These are phyloP conservation scores for Dentipellis fragilis DNA, from an alignment of 768 basidiomycete genomes.

Conservation along the genomic window DNA sequence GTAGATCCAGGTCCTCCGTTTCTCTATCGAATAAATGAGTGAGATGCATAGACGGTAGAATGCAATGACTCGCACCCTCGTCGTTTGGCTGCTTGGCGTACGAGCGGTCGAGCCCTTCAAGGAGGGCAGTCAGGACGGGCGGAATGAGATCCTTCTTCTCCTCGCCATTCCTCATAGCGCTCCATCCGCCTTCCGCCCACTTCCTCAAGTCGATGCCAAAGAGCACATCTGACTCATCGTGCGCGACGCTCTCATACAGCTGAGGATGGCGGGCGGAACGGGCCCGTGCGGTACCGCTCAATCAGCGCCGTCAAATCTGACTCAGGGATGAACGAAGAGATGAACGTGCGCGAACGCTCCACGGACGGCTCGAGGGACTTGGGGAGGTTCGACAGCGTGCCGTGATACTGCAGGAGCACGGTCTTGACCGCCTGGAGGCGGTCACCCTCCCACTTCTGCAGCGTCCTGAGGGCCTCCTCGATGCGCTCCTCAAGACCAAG, in stretches of 20 bases:
- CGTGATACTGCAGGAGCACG: constrained; percentile 84
- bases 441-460: constrained; percentile 83
- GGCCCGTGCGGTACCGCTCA: constrained; percentile 87
- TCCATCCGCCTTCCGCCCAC: constrained; percentile 84
- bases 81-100: constrained; percentile 57
- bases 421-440: constrained; percentile 78
- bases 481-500: constrained; percentile 78
- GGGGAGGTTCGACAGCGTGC: constrained; percentile 63
- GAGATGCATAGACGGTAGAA: neutral
- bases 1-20: constrained; percentile 90
- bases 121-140: constrained; percentile 58
- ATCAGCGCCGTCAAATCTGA: constrained; percentile 79
- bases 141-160: constrained; percentile 59
- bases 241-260: constrained; percentile 77
- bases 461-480: constrained; percentile 68
- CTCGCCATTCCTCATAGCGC: constrained; percentile 37
- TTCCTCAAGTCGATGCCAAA: constrained; percentile 88
- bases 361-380: constrained; percentile 53
- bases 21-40: constrained; percentile 38
- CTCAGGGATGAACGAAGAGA: constrained; percentile 83
- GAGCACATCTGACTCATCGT: constrained; percentile 75
- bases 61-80: constrained; percentile 33
- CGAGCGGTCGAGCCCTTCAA: constrained; percentile 51
- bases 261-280: constrained; percentile 83
- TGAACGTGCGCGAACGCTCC: constrained; percentile 63